phyloP scores from a whole-genome alignment of 2,329 filamentous ascomycete genomes.

The Pseudogymnoascus sp. region DNA sequence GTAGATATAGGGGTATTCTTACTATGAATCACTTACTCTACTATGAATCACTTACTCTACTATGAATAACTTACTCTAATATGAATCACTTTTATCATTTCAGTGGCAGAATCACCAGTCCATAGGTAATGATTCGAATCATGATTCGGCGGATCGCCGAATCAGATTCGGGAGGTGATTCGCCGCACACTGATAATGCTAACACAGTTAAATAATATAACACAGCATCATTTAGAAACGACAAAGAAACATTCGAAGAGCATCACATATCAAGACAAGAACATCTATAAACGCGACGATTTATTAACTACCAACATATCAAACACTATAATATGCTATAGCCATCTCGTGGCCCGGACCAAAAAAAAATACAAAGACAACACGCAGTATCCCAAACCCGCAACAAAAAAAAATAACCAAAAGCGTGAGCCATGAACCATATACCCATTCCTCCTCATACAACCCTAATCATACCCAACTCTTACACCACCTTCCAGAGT shows the following conservation, averaged over 20 bases:
- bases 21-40: too few species aligned
- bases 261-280: background rate
- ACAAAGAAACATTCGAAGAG: background rate
- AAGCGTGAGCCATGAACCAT: conserved; percentile 10
- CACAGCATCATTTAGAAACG: background rate
- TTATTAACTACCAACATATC: conserved; percentile 6
- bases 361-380: background rate
- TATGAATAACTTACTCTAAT: too few species aligned
- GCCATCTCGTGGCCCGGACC: background rate
- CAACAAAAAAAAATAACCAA: background rate
- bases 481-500: background rate
- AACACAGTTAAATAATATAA: background rate
- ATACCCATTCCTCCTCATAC: conserved; percentile 6
- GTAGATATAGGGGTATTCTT: too few species aligned
- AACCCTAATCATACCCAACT: conserved; percentile 3
- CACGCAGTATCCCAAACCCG: background rate
- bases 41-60: too few species aligned
- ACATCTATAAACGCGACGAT: background rate
- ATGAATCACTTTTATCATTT: too few species aligned
- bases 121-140: too few species aligned
- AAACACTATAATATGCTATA: conserved; percentile 4
- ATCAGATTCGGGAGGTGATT: too few species aligned
- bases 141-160: too few species aligned
- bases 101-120: too few species aligned
- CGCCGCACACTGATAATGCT: too few species aligned